Evolutionary conservation across 345 rosid genomes (phyloP).

Genomic region (Theobroma cacao): DNA sequence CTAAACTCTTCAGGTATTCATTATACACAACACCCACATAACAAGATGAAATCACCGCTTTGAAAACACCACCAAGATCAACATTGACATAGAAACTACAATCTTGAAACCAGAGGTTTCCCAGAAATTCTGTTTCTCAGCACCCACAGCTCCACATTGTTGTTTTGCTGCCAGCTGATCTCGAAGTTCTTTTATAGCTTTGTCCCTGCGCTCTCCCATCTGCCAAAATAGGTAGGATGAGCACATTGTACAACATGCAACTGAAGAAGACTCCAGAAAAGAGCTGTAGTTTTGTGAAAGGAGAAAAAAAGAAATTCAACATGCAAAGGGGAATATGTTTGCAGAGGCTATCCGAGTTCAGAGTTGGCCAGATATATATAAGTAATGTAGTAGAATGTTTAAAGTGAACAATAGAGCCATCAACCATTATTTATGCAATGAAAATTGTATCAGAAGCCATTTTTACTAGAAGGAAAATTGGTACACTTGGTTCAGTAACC

Average conservation of each 20-base stretch:
- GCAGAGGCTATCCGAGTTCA: not conserved
- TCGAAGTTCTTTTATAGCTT: conserved; percentile 64
- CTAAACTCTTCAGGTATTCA: conserved; percentile 8
- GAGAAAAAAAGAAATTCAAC: not conserved
- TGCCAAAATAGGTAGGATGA: conserved; percentile 24
- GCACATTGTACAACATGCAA: not conserved
- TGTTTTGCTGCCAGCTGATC: conserved; percentile 60
- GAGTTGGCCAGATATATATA: not conserved
- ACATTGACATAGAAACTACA: conserved; percentile 83
- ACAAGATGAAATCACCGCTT: conserved; percentile 45
- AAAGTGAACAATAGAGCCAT: not conserved
- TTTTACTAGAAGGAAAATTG: not conserved
- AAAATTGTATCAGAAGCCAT: not conserved
- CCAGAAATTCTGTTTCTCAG: conserved; percentile 69
- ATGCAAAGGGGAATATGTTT: not conserved
- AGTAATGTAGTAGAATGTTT: not conserved
- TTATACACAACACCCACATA: conserved; percentile 22
- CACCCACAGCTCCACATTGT: conserved; percentile 23
- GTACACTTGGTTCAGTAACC: not conserved
- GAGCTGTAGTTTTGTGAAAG: not conserved
- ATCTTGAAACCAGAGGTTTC: conserved; percentile 80
- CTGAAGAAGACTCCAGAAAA: not conserved
- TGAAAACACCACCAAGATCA: conserved; percentile 70
- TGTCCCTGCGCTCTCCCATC: conserved; percentile 86
- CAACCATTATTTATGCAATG: not conserved